phyloP scores from a whole-genome alignment of 805 yeast species.

The Priceomyces haplophilus region DNA sequence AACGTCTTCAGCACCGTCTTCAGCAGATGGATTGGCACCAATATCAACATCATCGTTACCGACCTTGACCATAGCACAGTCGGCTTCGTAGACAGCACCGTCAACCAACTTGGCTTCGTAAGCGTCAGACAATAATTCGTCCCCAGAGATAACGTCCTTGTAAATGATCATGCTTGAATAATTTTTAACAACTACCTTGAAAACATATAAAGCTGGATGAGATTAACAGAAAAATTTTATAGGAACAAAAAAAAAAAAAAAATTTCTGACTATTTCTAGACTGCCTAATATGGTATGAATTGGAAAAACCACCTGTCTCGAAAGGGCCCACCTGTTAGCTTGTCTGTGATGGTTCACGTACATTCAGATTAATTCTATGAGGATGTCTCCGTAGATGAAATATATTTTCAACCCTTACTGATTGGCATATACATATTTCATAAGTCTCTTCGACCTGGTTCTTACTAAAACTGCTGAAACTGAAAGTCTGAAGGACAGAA shows the following conservation, averaged over 20 bases:
- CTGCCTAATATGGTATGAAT: conserved; percentile 11
- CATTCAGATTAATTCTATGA: too few relatives aligned
- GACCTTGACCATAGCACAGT: conserved; percentile 89
- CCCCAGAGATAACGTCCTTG: conserved; percentile 83
- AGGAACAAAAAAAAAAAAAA: conserved; percentile 7
- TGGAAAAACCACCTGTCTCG: not conserved
- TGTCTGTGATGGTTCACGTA: too few relatives aligned
- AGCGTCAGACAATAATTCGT: conserved; percentile 96
- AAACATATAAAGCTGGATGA: not conserved
- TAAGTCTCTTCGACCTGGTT: too few relatives aligned
- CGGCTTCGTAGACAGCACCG: conserved; percentile 92
- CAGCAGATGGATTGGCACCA: conserved; percentile 99
- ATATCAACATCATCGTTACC: conserved; percentile 92
- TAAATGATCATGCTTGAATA: conserved; percentile 37
- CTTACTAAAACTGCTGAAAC: too few relatives aligned
- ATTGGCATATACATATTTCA: too few relatives aligned
- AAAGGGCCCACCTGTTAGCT: not conserved
- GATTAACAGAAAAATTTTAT: conserved; percentile 2
- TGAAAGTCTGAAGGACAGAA: too few relatives aligned
- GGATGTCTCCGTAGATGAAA: too few relatives aligned
- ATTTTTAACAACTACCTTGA: not conserved
- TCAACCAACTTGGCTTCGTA: conserved; percentile 86
- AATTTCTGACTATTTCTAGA: conserved; percentile 5
- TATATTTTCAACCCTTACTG: too few relatives aligned
- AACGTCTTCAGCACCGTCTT: conserved; percentile 78